A percentile compares a stretch with the other conserved stretches of the same genome.
These are phyloP conservation scores for Hypoxylon perforatum DNA, from an alignment of 495 filamentous ascomycete species.

Conservation along the genomic window DNA sequence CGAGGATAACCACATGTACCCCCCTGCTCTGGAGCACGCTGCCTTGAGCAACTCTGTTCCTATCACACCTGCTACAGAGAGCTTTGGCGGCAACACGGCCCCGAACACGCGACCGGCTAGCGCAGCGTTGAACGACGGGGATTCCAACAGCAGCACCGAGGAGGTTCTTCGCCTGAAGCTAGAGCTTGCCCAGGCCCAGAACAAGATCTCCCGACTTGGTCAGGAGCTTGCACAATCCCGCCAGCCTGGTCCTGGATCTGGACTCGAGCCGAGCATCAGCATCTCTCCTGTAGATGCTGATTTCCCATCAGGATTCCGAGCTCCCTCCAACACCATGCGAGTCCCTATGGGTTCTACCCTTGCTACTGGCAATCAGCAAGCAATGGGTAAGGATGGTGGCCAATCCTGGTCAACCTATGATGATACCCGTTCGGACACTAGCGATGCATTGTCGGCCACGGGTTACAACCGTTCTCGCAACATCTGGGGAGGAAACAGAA, in stretches of 20 bases:
- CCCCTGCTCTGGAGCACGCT: conserved; percentile 54
- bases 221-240: conserved; percentile 85
- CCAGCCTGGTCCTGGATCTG: conserved; percentile 54
- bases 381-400: conserved; percentile 60
- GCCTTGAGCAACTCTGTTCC: conserved; percentile 65
- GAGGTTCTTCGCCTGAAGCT: conserved; percentile 68
- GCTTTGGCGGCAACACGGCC: conserved; percentile 56
- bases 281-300: conserved; percentile 51
- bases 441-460: conserved; percentile 69
- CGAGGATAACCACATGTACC: conserved; percentile 54
- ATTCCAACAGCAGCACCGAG: conserved; percentile 41
- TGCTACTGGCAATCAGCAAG: conserved; percentile 63
- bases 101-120: conserved; percentile 60
- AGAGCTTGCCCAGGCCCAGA: conserved; percentile 82
- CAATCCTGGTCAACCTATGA: conserved; percentile 73
- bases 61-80: conserved; percentile 68
- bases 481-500: conserved; percentile 67
- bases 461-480: conserved; percentile 70
- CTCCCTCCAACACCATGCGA: conserved; percentile 36
- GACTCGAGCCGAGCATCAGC: conserved; percentile 34
- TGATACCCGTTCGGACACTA: conserved; percentile 72
- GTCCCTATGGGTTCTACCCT: conserved; percentile 49
- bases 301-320: conserved; percentile 36
- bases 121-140: conserved; percentile 48
- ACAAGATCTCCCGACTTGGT: conserved; percentile 82